Base-by-base conservation (phyloP, 1,139 yeast species). In the Nadsonia commutata region DNA sequence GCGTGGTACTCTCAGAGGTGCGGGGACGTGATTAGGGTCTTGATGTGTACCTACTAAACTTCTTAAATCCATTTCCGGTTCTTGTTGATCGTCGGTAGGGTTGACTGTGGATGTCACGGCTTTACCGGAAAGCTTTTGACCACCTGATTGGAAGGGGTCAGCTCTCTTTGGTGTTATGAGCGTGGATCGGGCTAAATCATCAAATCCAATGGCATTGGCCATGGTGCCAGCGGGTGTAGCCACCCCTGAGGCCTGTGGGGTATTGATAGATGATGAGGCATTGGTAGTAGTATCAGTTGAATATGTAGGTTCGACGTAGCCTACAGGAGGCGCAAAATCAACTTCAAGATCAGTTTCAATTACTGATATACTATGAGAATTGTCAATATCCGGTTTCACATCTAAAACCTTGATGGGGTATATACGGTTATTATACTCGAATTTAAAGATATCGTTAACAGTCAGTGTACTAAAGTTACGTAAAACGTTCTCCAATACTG, bases 271-370 rank as follows among this genome's bases (percentile, higher is more conserved):
- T 9, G 40, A 36, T 31, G 40, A 23, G 52, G 46, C 2, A 52
- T 44, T 3, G 52, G 45, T 31, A 48, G 44, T 37, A 22, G 42
- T 41, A 21, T 41, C 40, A 3, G 46, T 40, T 20, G 38, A 31
- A 5, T 56, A 49, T 17, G 56, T 45, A 1, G 94, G 94, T 57
- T 90, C 98, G 22, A 84, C 95, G 56, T 93, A 93, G 0, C 99
- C 99, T 3, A 90, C 95, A 0, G 98, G 99, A 3, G 98, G 95
- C 2, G 97, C 98, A 66, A 93, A 93, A 58, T 93, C 99, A 0
- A 96, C 94, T 49, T 84, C 94, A 51, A 93, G 71, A 66, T 93
- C 98, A 0, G 98, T 93, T 58, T 93, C 99, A 27, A 93, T 86
- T 18, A 90, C 96, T 68, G 97, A 90, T 18, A 90, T 79, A 48